Conservation (phyloP, 2,329 filamentous ascomycete species). For the Lomentospora prolificans region DNA sequence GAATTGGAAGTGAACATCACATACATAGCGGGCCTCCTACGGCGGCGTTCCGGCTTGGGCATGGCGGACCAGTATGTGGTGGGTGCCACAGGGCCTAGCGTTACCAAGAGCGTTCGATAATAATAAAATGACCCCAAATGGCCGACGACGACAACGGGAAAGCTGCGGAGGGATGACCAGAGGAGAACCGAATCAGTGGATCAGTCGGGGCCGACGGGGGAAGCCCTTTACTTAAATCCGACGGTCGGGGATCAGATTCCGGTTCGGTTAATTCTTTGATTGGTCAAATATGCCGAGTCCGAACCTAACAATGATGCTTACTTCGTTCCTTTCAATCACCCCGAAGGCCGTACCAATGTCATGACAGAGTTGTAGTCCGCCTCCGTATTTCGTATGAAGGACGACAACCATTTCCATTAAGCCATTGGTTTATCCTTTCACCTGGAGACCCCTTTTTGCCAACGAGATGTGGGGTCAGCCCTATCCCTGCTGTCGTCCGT, state of each 20-base stretch:
- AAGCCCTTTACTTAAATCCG: neutral
- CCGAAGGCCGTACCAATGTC: too few species aligned
- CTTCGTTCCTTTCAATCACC: too few species aligned
- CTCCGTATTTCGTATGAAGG: neutral
- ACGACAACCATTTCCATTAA: too few species aligned
- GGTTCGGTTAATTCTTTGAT: neutral
- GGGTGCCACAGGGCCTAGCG: neutral
- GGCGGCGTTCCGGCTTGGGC: slow-evolving; percentile 17
- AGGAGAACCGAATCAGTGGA: too few species aligned
- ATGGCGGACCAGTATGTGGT: slow-evolving; percentile 4
- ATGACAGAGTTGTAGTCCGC: too few species aligned
- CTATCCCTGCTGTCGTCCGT: too few species aligned
- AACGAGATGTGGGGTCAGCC: too few species aligned
- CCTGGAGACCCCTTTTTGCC: too few species aligned
- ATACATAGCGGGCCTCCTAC: slow-evolving; percentile 20
- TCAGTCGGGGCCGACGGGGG: too few species aligned
- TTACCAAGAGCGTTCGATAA: neutral
- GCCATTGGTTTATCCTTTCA: too few species aligned
- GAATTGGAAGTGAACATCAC: neutral
- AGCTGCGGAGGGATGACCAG: neutral
- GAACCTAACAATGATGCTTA: neutral
- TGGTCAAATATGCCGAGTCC: slow-evolving; percentile 4
- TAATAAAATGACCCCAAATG: neutral
- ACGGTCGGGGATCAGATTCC: neutral
- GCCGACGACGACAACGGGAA: neutral